Conservation (phyloP, 2,329 filamentous ascomycete genomes). For the Botryotinia calthae region DNA sequence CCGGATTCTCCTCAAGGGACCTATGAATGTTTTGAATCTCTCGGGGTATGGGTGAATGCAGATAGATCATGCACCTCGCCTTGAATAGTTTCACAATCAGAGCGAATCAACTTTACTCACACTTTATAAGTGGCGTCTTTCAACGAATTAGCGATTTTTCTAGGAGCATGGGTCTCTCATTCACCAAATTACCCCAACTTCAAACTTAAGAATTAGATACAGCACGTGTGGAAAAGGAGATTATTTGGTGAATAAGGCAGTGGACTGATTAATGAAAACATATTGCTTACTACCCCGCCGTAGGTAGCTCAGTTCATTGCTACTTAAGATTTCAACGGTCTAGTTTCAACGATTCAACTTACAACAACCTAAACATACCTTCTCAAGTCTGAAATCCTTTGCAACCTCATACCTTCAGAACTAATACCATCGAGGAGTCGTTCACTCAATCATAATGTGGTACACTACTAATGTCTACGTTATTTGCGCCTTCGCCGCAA, state of each 20-base stretch:
- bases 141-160: background rate
- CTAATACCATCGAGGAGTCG: conserved; percentile 5
- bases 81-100: background rate
- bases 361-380: background rate
- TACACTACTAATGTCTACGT: conserved; percentile 53
- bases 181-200: conserved; percentile 12
- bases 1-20: background rate
- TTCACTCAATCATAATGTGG: conserved; percentile 29
- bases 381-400: background rate
- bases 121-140: background rate
- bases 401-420: background rate
- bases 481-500: conserved; percentile 61
- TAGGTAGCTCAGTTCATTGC: background rate
- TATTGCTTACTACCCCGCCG: background rate
- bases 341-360: background rate
- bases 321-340: background rate
- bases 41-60: background rate
- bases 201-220: conserved; percentile 1
- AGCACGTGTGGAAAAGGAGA: conserved; percentile 1
- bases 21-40: background rate
- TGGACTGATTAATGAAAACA: background rate
- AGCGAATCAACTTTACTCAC: background rate
- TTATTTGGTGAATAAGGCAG: conserved; percentile 4
- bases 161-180: conserved; percentile 3
- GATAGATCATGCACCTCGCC: conserved; percentile 7